Conservation (phyloP, 768 basidiomycete species). For the Rhizopogon vesiculosus region DNA sequence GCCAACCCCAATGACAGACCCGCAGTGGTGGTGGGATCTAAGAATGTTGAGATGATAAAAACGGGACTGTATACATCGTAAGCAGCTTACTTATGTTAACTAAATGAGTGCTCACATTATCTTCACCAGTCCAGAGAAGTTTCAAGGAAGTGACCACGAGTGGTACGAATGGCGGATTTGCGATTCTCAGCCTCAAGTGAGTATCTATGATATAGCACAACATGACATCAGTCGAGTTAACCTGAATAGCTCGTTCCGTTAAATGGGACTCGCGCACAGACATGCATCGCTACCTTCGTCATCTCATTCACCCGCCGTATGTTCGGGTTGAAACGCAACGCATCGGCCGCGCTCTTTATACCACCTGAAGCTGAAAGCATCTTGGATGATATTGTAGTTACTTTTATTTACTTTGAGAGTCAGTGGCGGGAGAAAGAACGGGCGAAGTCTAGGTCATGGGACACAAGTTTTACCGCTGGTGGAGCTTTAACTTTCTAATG, state of each 20-base stretch:
- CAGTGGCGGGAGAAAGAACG: constrained; percentile 23
- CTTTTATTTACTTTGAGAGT: constrained; percentile 30
- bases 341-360: constrained; percentile 19
- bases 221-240: not conserved
- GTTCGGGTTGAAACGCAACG: constrained; percentile 8
- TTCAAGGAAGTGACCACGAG: constrained; percentile 14
- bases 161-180: constrained; percentile 26
- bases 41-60: constrained; percentile 19
- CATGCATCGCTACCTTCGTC: constrained; percentile 26
- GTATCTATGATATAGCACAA: no score
- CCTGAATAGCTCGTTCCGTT: constrained; percentile 22
- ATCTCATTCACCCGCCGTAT: constrained; percentile 11
- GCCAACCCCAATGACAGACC: not conserved
- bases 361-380: constrained; percentile 24
- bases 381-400: constrained; percentile 31
- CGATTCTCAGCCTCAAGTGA: constrained; percentile 19
- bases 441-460: constrained; percentile 7
- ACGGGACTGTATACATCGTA: constrained; percentile 19
- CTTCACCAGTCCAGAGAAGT: constrained; percentile 19
- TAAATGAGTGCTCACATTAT: not conserved
- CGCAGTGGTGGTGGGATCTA: constrained; percentile 20
- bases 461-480: not conserved
- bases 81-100: not conserved
- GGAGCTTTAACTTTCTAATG: not conserved
- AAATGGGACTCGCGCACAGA: not conserved